These are phyloP conservation scores for Eutrema yunnanense DNA, from an alignment of 345 rosid species.

Conservation along the genomic window DNA sequence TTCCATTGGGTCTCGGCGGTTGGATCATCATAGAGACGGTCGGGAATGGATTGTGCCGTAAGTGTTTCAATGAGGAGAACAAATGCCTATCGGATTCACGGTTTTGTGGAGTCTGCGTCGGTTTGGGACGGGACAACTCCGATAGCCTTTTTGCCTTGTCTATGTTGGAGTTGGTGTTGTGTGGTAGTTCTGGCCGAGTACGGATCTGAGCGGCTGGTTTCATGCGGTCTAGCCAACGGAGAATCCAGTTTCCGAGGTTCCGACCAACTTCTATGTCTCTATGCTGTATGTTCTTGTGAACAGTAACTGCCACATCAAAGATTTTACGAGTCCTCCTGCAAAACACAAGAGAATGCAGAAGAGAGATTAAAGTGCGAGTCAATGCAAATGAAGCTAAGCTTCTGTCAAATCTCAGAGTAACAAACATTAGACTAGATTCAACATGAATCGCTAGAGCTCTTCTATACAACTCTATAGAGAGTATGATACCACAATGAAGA, in stretches of 20 bases:
- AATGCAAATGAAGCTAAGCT: not conserved
- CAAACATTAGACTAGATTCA: not conserved
- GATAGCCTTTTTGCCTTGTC: slow-evolving; percentile 38
- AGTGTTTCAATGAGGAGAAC: slow-evolving; percentile 41
- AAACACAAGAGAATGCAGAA: not conserved
- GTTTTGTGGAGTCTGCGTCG: slow-evolving; percentile 32
- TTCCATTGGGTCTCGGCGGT: slow-evolving; percentile 46
- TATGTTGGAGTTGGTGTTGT: slow-evolving; percentile 20
- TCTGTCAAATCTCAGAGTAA: not conserved
- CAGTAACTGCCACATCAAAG: slow-evolving; percentile 59
- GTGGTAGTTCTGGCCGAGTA: slow-evolving; percentile 23
- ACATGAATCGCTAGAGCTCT: not conserved
- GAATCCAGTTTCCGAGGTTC: slow-evolving; percentile 82
- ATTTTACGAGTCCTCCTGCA: slow-evolving; percentile 55
- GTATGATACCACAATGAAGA: not conserved
- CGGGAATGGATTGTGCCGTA: slow-evolving; percentile 51
- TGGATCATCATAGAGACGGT: slow-evolving; percentile 58
- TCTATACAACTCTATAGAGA: not conserved
- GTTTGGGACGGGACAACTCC: slow-evolving; percentile 36
- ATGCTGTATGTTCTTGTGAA: slow-evolving; percentile 67
- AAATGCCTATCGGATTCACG: slow-evolving; percentile 48
- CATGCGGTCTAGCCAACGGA: slow-evolving; percentile 74
- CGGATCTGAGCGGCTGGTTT: slow-evolving; percentile 94
- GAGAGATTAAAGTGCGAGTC: not conserved
- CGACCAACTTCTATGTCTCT: slow-evolving; percentile 89